Evolutionary conservation across 1,284 basidiomycete species (phyloP), one percentile per base, ranked within the genome.

Genomic region (Tausonia pullulans): DNA sequence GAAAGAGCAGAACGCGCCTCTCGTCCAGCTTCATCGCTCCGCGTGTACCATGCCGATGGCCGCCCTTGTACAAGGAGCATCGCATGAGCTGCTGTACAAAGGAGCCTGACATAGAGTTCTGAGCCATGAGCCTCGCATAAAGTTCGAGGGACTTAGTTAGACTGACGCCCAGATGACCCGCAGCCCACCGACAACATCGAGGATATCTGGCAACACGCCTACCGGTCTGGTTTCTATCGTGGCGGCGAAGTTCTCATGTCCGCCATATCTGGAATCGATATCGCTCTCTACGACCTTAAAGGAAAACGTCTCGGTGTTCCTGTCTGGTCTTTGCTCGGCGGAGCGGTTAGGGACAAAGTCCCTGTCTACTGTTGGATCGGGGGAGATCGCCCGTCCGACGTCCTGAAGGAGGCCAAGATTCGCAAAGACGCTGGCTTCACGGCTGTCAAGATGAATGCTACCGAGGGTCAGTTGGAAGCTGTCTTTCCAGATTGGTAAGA

Each of bases 231-330:
- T n/a, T 70, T 70, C 67, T 70, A 70, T 54, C 66, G 69, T 45
- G 69, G 68, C 46, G 67, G 65, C 27, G 61, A 61, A 27, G 70
- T 71, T 11, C 64, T 71, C 3, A 69, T 69, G 69, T 64, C 60
- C 54, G 70, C 70, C 40, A 62, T 71, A n/a, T 69, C 69, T 14
- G 70, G 61, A 66, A 70, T 67, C 4, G 68, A 69, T 52, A 70
- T 69, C 41, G 68, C 67, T 48, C 69, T 69, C 40, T 69, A 70
- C 87, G 87, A 88, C 71, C 86, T 89, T 77, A 88, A 88, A 72
- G 87, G 87, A 44, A 88, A 87, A 75, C 84, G 82, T 44, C 79
- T 88, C 8, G 84, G 84, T 41, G 86, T 88, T 1, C 87, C 87
- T 0, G 76, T 89, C 6, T 87, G 83, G 82, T 83, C 86, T 73